Evolutionary conservation across 768 basidiomycete species (phyloP), one percentile per base, ranked within the genome.

Genomic region (Coprinopsis sp.): DNA sequence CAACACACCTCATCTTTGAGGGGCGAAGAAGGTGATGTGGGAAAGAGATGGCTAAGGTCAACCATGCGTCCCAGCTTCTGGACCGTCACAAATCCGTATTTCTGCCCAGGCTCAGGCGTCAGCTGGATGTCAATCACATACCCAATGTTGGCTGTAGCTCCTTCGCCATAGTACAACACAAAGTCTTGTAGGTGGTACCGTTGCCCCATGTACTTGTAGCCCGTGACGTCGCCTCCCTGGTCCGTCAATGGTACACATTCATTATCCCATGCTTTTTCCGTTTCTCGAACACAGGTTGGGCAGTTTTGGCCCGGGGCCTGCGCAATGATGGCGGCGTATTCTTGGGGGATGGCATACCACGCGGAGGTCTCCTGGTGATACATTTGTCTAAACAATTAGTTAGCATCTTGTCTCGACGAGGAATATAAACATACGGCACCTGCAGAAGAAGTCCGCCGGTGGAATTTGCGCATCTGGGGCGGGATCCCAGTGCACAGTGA

Each of bases 131-230:
- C 46, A 1, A 55, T 54, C 49, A 87, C 68, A 29, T 78, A 76
- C 1, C 77, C 87, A 37, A 88, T 74, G 22, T 73, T 54, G 3
- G 77, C 81, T 1, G 79, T 21, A 14, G 30, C 81, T 1, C 66
- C 51, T 0, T 67, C 60, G 0, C 73, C 68, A 16, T 58, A 64
- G 56, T 81, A 74, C 4, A 81, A 64, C 4, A 79, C 76, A 50
- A 77, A 86, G 29, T 90, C 87, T 33, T 79, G 62, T 0, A 67
- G 39, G 44, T 91, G 88, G 51, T 81, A 89, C 0, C 62, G 62
- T 1, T 65, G 53, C 0, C 76, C 78, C 8, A 61, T 63, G 55
- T 68, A 79, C 0, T 67, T 60, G 21, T 86, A 48, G 0, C 78
- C 83, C 16, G 61, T 62, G 0, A 53, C 47, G 11, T 50, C 40